These are phyloP conservation scores for Chamaenerion angustifolium DNA, from an alignment of 345 rosid species.

Conservation along the genomic window DNA sequence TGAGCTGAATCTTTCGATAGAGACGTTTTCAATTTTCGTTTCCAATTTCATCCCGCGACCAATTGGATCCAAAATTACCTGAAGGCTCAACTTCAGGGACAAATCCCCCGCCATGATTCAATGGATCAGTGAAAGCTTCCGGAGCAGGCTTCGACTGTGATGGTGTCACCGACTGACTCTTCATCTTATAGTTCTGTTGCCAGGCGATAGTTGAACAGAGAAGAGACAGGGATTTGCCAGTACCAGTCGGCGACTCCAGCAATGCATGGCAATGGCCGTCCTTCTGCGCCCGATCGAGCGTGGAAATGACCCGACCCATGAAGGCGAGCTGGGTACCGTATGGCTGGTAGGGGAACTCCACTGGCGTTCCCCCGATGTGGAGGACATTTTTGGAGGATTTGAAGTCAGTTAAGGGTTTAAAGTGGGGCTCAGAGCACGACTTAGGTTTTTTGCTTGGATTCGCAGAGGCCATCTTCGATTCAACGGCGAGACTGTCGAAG, in stretches of 20 bases:
- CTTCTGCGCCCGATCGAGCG: constrained; percentile 77
- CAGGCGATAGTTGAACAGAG: constrained; percentile 89
- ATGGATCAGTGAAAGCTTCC: constrained; percentile 65
- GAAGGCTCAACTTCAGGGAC: constrained; percentile 68
- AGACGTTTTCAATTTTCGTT: no score
- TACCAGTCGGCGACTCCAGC: constrained; percentile 96
- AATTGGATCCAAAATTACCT: constrained; percentile 17
- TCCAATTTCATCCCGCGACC: no score
- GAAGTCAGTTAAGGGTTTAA: not conserved
- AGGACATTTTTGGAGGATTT: constrained; percentile 30
- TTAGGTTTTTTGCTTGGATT: constrained; percentile 8
- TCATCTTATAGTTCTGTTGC: constrained; percentile 49
- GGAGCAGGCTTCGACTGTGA: constrained; percentile 44
- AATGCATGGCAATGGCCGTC: constrained; percentile 83
- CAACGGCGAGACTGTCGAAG: not conserved
- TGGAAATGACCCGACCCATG: constrained; percentile 85
- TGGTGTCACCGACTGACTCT: constrained; percentile 22
- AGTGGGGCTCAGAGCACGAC: not conserved
- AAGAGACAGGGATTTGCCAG: constrained; percentile 93
- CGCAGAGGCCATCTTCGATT: constrained; percentile 22
- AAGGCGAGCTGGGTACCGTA: constrained; percentile 91
- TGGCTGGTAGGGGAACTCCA: constrained; percentile 84
- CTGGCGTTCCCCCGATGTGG: constrained; percentile 63
- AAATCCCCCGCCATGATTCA: constrained; percentile 79
- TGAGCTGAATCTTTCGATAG: no score